Evolutionary conservation across 345 rosid genomes (phyloP), one percentile per base, ranked within the genome.

Genomic region (Moringa oleifera): DNA sequence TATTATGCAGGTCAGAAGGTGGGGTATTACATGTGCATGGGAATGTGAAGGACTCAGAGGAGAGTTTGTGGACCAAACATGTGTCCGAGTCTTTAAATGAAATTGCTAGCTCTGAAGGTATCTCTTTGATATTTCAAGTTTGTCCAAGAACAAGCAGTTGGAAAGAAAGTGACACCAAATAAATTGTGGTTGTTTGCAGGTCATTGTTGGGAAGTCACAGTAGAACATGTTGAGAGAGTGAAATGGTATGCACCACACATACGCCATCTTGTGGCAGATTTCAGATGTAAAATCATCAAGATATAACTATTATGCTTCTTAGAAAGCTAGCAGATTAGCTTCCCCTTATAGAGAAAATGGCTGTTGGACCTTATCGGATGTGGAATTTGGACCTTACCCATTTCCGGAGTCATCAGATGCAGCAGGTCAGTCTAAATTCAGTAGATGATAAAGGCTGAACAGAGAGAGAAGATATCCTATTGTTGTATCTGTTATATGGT

Each of bases 191-290:
- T 66, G 18, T 71, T 58, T 50, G 22, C 76, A 92, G 98, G 97
- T 64, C 80, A 51, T 62, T 19, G 71, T 68, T 90, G 98, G 98
- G 96, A 81, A 62, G 85, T 93, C 12, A 67, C 69, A 6, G 55
- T 84, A 24, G 87, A 84, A 41, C 96, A 79, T 63, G 68, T 93
- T 57, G 94, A 90, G 79, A 87, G 85, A 68, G 98, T 93, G 63
- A 90, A 92, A 79, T 90, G 97, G 98, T 87, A 92, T 12, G 96
- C 91, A 11, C 98, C 98, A 1, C 90, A 87, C 63, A 75, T 93
- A 60, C 94, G 90, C 79, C 98, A 90, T 81, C 82, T 93, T 31
- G 97, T 93, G 7, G 91, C 84, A 1, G 98, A 93, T 63, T 81
- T 93, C 31, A 73, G 78, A 77, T 93, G 97, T 85, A 74, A 64